These are phyloP conservation scores for Stachybotrys chlorohalonatus DNA, from an alignment of 2,329 filamentous ascomycete species.

Conservation along the genomic window DNA sequence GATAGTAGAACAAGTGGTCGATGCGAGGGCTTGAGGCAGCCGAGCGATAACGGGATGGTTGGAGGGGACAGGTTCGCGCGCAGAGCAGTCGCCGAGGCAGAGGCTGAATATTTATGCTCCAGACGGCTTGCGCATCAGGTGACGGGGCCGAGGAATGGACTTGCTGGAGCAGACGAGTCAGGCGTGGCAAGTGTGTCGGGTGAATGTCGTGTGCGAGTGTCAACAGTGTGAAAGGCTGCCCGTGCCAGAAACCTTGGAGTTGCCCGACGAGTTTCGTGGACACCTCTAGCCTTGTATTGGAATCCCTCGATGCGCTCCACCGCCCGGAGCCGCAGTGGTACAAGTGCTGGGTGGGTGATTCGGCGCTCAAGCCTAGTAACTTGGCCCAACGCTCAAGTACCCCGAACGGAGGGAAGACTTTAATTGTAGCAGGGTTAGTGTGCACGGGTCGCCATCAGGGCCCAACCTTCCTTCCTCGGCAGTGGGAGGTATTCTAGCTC, in stretches of 20 bases:
- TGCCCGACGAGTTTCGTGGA: neutral
- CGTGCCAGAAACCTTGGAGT: neutral
- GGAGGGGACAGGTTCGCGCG: neutral
- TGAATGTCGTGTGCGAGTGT: too few species aligned
- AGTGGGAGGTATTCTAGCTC: too few species aligned
- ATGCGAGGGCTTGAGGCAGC: neutral
- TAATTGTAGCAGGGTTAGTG: too few species aligned
- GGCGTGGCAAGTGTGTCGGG: too few species aligned
- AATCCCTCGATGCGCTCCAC: neutral
- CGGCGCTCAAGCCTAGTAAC: neutral
- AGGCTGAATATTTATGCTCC: neutral
- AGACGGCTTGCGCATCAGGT: neutral
- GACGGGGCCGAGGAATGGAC: too few species aligned
- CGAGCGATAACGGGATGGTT: neutral
- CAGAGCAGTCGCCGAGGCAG: neutral
- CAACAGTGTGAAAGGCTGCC: too few species aligned
- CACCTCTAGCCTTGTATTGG: too few species aligned
- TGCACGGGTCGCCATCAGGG: too few species aligned
- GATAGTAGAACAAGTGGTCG: neutral
- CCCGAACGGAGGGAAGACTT: too few species aligned
- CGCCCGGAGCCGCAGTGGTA: neutral
- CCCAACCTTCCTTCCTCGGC: too few species aligned
- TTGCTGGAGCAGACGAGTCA: too few species aligned
- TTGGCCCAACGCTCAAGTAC: neutral
- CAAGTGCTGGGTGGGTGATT: neutral